A percentile compares a stretch with the other conserved stretches of the same genome.
Evolutionary conservation across 495 filamentous ascomycete species (phyloP).

Genomic region (Paragyromitra xinjiangensis): DNA sequence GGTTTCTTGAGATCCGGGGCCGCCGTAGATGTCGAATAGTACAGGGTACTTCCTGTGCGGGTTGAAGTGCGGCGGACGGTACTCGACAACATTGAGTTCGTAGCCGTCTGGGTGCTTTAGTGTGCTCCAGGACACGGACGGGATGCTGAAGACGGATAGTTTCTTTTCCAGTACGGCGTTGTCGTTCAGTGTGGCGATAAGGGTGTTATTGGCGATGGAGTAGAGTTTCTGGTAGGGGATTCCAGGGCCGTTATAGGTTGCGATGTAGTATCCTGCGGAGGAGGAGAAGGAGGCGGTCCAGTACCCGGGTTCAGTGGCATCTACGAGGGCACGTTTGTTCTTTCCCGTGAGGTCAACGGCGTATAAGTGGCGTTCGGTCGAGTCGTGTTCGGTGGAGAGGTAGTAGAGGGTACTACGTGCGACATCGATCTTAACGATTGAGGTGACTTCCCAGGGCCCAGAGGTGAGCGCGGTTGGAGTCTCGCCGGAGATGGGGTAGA

Average conservation of each 20-base stretch:
- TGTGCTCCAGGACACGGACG: conserved; percentile 63
- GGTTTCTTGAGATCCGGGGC: conserved; percentile 65
- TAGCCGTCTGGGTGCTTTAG: conserved; percentile 63
- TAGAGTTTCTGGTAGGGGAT: conserved; percentile 68
- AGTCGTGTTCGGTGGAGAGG: conserved; percentile 65
- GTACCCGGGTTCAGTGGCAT: conserved; percentile 62
- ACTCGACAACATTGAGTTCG: conserved; percentile 63
- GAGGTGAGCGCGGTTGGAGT: conserved; percentile 63
- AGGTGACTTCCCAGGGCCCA: conserved; percentile 66
- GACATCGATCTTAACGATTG: conserved; percentile 64
- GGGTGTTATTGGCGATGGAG: conserved; percentile 60
- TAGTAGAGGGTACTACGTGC: conserved; percentile 65
- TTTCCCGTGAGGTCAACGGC: conserved; percentile 62
- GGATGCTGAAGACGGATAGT: conserved; percentile 64
- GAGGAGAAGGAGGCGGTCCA: conserved; percentile 67
- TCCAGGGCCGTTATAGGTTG: conserved; percentile 66
- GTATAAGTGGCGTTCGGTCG: conserved; percentile 67
- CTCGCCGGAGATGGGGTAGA: conserved; percentile 63
- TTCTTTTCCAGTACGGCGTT: conserved; percentile 63
- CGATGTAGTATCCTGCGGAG: conserved; percentile 65
- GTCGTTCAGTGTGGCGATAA: conserved; percentile 63
- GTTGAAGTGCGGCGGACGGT: conserved; percentile 64
- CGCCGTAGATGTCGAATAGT: conserved; percentile 67
- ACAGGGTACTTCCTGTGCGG: conserved; percentile 66
- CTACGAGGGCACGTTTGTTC: conserved; percentile 63